phyloP scores from a whole-genome alignment of 1,284 basidiomycete species.

The Xerocomus amazonicus region DNA sequence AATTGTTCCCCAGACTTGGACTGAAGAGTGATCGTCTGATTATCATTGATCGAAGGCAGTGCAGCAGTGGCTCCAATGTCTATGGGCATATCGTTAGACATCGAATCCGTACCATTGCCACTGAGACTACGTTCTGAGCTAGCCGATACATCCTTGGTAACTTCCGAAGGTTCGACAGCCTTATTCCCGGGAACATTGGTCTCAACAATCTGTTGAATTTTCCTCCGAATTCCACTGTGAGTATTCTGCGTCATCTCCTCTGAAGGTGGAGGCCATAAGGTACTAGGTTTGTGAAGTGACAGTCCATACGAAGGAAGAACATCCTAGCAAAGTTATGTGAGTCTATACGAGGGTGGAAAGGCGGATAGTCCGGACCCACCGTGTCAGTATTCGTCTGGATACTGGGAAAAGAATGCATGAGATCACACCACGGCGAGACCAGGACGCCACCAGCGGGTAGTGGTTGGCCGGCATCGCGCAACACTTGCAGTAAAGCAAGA shows the following conservation, averaged over 20 bases:
- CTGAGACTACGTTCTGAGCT: conserved; percentile 21
- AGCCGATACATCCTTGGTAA: conserved; percentile 19
- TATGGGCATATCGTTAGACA: conserved; percentile 32
- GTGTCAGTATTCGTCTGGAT: conserved; percentile 83
- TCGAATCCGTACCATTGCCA: conserved; percentile 15
- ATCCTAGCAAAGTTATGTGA: conserved; percentile 45
- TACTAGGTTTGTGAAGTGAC: conserved; percentile 79
- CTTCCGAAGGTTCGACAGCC: conserved; percentile 7
- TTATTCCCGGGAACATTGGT: conserved; percentile 17
- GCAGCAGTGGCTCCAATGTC: conserved; percentile 47
- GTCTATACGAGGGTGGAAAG: background rate
- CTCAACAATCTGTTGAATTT: conserved; percentile 58
- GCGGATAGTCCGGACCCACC: conserved; percentile 38
- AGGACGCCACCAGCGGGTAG: conserved; percentile 82
- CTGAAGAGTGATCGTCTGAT: conserved; percentile 44
- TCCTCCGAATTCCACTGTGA: conserved; percentile 57
- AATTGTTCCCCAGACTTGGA: conserved; percentile 50
- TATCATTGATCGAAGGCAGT: conserved; percentile 36
- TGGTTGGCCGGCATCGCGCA: conserved; percentile 84
- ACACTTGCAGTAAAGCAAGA: conserved; percentile 84
- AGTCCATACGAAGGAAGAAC: conserved; percentile 68
- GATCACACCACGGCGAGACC: conserved; percentile 90
- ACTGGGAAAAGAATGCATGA: conserved; percentile 93
- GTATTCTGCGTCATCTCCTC: conserved; percentile 65
- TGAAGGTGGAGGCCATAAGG: conserved; percentile 88